Conservation (phyloP, 129 eudicot species). For the sunflower (Helianthus annuus) region HanXRQr2.0-SUNRISE NC_035446.2:77082159-77082658, state of each 20-base stretch:
- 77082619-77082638: conserved; percentile 32
- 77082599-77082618: conserved; percentile 37
- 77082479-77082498: conserved; percentile 33
- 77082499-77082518: conserved; percentile 16
- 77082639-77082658: conserved; percentile 28
- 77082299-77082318: conserved; percentile 41
- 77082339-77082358: conserved; percentile 51
- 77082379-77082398: conserved; percentile 39
- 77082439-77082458: conserved; percentile 22
- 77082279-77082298: conserved; percentile 24
- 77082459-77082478: conserved; percentile 41
- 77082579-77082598: conserved; percentile 36
- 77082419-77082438: conserved; percentile 30
- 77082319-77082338: conserved; percentile 88
- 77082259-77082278: conserved; percentile 31
- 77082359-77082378: conserved; percentile 52
- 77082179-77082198: conserved; percentile 40
- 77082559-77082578: conserved; percentile 14
- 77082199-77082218: conserved; percentile 29
- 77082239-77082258: conserved; percentile 17
- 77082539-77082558: conserved; percentile 14
- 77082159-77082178: conserved; percentile 40
- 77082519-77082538: conserved; percentile 20
- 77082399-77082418: conserved; percentile 23
- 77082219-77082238: conserved; percentile 29